Base-by-base conservation (phyloP, 1,284 basidiomycete genomes). In the Cutaneotrichosporon arboriforme region DNA sequence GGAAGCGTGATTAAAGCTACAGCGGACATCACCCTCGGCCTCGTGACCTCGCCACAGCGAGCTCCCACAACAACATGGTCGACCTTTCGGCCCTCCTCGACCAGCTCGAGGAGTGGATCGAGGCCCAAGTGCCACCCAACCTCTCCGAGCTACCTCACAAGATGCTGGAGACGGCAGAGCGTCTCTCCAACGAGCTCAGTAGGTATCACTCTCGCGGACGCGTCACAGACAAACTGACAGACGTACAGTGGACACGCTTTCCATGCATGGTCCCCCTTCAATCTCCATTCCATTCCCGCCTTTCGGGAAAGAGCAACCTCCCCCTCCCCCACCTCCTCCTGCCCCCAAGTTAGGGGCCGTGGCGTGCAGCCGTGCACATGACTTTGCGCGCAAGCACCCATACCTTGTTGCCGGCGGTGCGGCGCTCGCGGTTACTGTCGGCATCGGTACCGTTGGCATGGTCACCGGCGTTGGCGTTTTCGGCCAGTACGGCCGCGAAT, bases 231-330 rank as follows among this genome's bases (percentile, higher is more conserved):
- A 12, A 23, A 3, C 46, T 47, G 22, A 21, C 39, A 17, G 12
- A n/a, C 35, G 41, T 36, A n/a, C 49, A 74, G 73, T 72, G 52
- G 72, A 73, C 35, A 66, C 69, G 22, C 67, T 74, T 48, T 72
- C 68, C 44, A 66, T 73, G 47, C 67, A 73, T 34, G 72, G 69
- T 14, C 65, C 72, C 13, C 64, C 68, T 8, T 68, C 66, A 35
- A 69, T 73, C 62, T 70, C 70, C 8, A 70, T 73, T 40, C 71
- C 73, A 1, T 70, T 74, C 57, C 73, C 70, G 5, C 72, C 70
- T 2, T 74, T 74, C 57, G 52, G 50, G 18, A 68, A 69, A 47
- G 61, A 68, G 35, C 38, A 55, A 14, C 62, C 66, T 2, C 58
- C 64, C 10, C 67, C 63, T 3, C 69, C 68, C 0, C 68, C 69